phyloP scores from a whole-genome alignment of 164 flowering plant genomes.

The Echeveria elegans region DNA sequence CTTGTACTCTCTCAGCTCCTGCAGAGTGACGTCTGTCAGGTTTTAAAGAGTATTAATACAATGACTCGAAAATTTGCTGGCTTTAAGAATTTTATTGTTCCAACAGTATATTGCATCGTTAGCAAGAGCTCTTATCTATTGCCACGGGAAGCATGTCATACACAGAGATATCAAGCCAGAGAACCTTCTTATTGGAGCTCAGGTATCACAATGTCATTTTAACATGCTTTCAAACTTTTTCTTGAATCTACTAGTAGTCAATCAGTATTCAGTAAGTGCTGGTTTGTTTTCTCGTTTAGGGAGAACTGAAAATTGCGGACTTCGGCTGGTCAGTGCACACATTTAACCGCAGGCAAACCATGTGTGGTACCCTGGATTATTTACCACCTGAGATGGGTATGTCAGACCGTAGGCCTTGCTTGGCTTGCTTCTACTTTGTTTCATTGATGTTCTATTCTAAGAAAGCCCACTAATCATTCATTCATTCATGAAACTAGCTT shows the following conservation, averaged over 20 bases:
- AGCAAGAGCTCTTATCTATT: slow-evolving; percentile 24
- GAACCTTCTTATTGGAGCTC: slow-evolving; percentile 78
- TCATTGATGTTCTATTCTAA: not conserved
- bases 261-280: not conserved
- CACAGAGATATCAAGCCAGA: slow-evolving; percentile 97
- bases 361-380: slow-evolving; percentile 97
- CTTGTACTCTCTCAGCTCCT: not conserved
- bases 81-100: slow-evolving; percentile 41
- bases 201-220: slow-evolving; percentile 30
- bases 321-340: not conserved
- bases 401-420: slow-evolving; percentile 8
- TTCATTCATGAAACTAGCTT: not conserved
- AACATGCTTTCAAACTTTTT: not conserved
- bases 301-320: not conserved
- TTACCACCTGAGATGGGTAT: slow-evolving; percentile 99
- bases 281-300: not conserved
- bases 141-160: slow-evolving; percentile 92
- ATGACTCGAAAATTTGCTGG: not conserved
- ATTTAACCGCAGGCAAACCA: slow-evolving; percentile 12
- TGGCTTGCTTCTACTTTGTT: too few species aligned
- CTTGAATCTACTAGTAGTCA: not conserved
- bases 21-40: too few species aligned
- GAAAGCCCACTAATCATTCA: not conserved
- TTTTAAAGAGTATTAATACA: not conserved
- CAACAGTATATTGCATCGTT: slow-evolving; percentile 17